phyloP scores from a whole-genome alignment of 1,284 basidiomycete species.

The Singerocomus inundabilis region DNA sequence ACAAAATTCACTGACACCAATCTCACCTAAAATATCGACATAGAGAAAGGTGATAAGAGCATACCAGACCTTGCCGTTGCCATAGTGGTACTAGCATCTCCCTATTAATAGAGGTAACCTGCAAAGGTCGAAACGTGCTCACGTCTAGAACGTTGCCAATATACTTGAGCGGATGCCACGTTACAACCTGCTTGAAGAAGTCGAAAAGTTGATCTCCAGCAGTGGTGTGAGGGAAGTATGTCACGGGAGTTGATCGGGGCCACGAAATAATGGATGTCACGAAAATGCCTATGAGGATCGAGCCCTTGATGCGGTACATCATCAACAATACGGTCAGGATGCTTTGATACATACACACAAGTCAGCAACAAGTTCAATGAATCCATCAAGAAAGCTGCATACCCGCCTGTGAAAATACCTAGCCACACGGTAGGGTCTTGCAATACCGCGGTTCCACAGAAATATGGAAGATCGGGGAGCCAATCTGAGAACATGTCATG shows the following conservation, averaged over 20 bases:
- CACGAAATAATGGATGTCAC: slow-evolving; percentile 87
- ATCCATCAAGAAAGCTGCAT: slow-evolving; percentile 20
- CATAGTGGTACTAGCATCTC: slow-evolving; percentile 48
- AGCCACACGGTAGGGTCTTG: slow-evolving; percentile 82
- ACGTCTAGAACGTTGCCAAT: slow-evolving; percentile 67
- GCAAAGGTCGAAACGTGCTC: slow-evolving; percentile 30
- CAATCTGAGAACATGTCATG: slow-evolving; percentile 29
- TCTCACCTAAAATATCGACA: slow-evolving; percentile 77
- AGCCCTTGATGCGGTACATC: slow-evolving; percentile 84
- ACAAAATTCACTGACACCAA: neutral
- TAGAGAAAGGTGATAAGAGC: slow-evolving; percentile 87
- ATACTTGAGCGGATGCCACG: slow-evolving; percentile 65
- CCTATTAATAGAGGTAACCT: neutral
- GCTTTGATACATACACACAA: slow-evolving; percentile 35
- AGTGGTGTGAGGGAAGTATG: slow-evolving; percentile 76
- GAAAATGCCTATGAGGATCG: slow-evolving; percentile 82
- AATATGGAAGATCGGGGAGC: slow-evolving; percentile 46
- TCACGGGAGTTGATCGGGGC: slow-evolving; percentile 80
- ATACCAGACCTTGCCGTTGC: slow-evolving; percentile 81
- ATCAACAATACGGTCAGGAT: slow-evolving; percentile 78
- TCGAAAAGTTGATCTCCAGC: slow-evolving; percentile 74
- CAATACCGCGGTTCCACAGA: slow-evolving; percentile 68
- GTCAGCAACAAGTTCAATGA: slow-evolving; percentile 13
- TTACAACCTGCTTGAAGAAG: slow-evolving; percentile 87
- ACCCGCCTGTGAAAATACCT: slow-evolving; percentile 87